Percentiles rank a stretch among this genome's conserved stretches.
phyloP scores from a whole-genome alignment of 306 rosid species.

The Arachis stenosperma region DNA sequence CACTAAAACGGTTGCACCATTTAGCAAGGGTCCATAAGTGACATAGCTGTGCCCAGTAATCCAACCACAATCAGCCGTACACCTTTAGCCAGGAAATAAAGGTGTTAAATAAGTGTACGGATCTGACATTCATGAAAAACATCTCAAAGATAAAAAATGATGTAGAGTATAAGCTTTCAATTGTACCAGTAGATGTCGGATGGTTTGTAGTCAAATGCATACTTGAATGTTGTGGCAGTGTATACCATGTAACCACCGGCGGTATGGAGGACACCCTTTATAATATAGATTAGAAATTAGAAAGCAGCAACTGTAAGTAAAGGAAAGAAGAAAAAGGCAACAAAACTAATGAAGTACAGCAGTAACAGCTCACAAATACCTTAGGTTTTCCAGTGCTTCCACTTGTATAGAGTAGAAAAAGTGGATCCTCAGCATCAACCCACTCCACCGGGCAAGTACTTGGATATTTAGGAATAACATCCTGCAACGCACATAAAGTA shows the following conservation, averaged over 20 bases:
- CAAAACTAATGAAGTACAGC: slow-evolving; percentile 2
- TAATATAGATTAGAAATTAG: slow-evolving; percentile 25
- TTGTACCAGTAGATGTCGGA: slow-evolving; percentile 87
- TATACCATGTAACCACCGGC: slow-evolving; percentile 99
- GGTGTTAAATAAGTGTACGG: slow-evolving; percentile 18
- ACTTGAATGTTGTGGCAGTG: slow-evolving; percentile 95
- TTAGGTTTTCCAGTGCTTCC: slow-evolving; percentile 99
- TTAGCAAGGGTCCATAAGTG: slow-evolving; percentile 93
- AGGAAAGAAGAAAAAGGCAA: slow-evolving; percentile 34
- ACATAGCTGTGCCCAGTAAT: slow-evolving; percentile 99
- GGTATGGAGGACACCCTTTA: slow-evolving; percentile 94
- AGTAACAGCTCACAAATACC: slow-evolving; percentile 54
- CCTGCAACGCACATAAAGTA: slow-evolving; percentile 56
- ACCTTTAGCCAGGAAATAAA: slow-evolving; percentile 58
- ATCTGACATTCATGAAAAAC: slow-evolving; percentile 33
- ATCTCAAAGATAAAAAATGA: slow-evolving; percentile 19
- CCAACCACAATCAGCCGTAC: slow-evolving; percentile 99
- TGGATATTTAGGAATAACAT: slow-evolving; percentile 71
- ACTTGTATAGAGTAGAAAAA: slow-evolving; percentile 94
- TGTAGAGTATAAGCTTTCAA: slow-evolving; percentile 30
- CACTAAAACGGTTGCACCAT: slow-evolving; percentile 76
- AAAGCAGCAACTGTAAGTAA: slow-evolving; percentile 17
- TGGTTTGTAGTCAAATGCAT: slow-evolving; percentile 93
- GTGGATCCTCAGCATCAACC: slow-evolving; percentile 98
- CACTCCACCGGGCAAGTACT: slow-evolving; percentile 92